A percentile compares a stretch with the other conserved stretches of the same genome.
phyloP scores from a whole-genome alignment of 2,329 filamentous ascomycete species.

The Mycosphaerella sp. region DNA sequence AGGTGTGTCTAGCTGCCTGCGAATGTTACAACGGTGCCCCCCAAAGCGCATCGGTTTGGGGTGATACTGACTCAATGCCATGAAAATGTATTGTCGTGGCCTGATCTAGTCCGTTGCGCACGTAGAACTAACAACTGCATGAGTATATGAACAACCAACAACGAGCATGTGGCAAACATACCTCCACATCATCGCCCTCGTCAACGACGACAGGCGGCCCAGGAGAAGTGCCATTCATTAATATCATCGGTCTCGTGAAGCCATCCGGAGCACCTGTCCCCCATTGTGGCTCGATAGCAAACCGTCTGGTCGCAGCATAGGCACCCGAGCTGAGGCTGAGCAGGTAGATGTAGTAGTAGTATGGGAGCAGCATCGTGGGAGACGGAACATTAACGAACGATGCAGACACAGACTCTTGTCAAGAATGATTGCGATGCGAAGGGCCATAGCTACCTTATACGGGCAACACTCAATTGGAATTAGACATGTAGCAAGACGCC shows the following conservation, averaged over 20 bases:
- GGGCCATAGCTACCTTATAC: constrained; percentile 4
- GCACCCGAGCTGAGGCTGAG: constrained; percentile 5
- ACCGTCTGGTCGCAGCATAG: constrained; percentile 7
- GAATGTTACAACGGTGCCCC: background rate
- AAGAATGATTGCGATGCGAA: too few species aligned
- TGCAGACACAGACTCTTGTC: background rate
- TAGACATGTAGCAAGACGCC: constrained; percentile 3
- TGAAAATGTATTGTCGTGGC: constrained; percentile 22
- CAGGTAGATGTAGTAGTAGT: constrained; percentile 1
- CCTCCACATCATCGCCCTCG: constrained; percentile 17
- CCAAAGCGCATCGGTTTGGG: background rate
- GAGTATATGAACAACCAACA: background rate
- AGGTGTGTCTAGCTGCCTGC: constrained; percentile 16
- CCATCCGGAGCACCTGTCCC: constrained; percentile 17
- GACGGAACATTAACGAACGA: constrained; percentile 1
- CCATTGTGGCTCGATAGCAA: constrained; percentile 11
- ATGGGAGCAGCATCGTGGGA: constrained; percentile 2
- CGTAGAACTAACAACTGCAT: constrained; percentile 10
- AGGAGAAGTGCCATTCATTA: constrained; percentile 17
- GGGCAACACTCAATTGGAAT: background rate
- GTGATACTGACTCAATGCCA: constrained; percentile 14
- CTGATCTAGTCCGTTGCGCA: constrained; percentile 12
- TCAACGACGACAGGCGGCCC: constrained; percentile 16
- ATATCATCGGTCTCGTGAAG: constrained; percentile 11
- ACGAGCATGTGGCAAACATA: background rate